Evolutionary conservation across 2,329 filamentous ascomycete species (phyloP), one percentile per base, ranked within the genome.

Genomic region (Monascus ruber): DNA sequence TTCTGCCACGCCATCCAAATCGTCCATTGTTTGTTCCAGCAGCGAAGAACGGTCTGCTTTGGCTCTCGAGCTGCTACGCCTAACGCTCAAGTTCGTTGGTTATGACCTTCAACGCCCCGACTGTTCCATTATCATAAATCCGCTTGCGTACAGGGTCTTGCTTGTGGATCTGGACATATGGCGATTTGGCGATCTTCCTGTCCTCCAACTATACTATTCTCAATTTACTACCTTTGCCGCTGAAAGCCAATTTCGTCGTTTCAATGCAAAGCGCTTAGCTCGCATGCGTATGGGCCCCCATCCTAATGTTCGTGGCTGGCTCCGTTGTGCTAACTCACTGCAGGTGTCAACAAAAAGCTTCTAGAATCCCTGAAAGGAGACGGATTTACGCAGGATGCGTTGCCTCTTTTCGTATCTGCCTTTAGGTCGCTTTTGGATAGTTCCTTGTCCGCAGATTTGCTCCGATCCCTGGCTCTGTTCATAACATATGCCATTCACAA

Each of bases 151-250:
- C 62, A 81, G 91, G 34, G 81, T 94, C 28, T 70, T 98, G 11
- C 72, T 98, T 26, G 85, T 96, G 39, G 91, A 98, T 60, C 77
- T 93, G 48, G 89, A 95, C 52, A 83, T 89, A 17, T 98, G 91
- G 91, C 77, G 89, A 47, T 81, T 78, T 60, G 84, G 83, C 24
- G 81, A 84, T 28, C 58, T 77, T 4, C 73, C 79, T 11, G 85
- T 88, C 0, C 86, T 95, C 54, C 81, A 83, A 51, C 70, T 95
- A 24, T 98, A 96, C 62, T 96, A 95, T 63, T 79, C 81, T 44
- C 91, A 98, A 56, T 96, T 96, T 53, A 71, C 82, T 44, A 82
- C 81, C 0, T 95, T 98, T 64, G 83, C 85, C 1, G 76, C 83
- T n/a, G 81, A 81, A 52, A 95, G 89, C 71, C 88, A 91, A 56